Evolutionary conservation across 352 stramenopile species (phyloP), one percentile per base, ranked within the genome.

Genomic region (Elongisporangium prolatum): DNA sequence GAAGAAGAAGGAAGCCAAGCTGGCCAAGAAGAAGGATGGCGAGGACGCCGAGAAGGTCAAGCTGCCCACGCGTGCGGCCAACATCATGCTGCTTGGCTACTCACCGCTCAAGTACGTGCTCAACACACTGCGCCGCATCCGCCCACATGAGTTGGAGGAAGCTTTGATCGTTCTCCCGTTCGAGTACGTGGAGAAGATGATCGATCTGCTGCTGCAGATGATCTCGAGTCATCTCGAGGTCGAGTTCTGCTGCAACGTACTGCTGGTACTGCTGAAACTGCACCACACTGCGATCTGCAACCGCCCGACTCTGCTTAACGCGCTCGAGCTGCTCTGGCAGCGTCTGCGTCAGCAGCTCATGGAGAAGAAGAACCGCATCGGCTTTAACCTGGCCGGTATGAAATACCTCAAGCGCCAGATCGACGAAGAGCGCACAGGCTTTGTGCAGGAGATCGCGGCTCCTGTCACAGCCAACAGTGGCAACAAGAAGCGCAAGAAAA

Each of bases 121-220:
- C 34, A 89, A 97, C 74, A 91, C 95, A 55, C 71, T 99, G 47
- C 92, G 83, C 16, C 77, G 83, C 24, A 91, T 99, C 60, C 96
- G 94, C 53, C 84, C 88, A 49, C 81, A 96, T 52, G 96, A 99
- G 59, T 87, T 99, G 67, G 97, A 99, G 69, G 93, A 98, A 63
- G 96, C 95, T 34, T 73, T 99, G 44, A 89, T 99, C 54, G 87
- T 99, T 54, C 75, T 99, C 37, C 94, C 98, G n/a, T 91, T 99
- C 47, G 91, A 96, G 63, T 92, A 98, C 73, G 88, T 99, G 14
- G 86, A 98, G 67, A 80, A 93, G 48, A 67, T 99, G 48, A 89
- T 98, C 53, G 80, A 87, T 55, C 91, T 98, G 68, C 74, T 99
- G 20, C 84, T 97, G 49, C 64, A 96, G 64, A 75, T 98, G 21